Evolutionary conservation across 1,284 basidiomycete genomes (phyloP).

Genomic region (Ceratobasidium sp.): DNA sequence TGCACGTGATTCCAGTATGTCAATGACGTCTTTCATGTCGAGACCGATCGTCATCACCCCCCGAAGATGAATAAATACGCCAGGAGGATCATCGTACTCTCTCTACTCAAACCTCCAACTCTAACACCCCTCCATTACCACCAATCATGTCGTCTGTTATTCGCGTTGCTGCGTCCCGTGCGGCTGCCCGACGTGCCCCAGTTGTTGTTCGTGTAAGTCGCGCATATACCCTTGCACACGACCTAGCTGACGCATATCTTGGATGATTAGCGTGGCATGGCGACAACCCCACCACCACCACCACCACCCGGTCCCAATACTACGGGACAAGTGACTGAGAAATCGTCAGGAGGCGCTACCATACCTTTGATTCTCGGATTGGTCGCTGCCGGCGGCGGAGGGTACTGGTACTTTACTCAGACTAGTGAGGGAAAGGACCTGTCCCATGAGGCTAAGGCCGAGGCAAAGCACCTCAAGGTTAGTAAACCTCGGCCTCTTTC

Average conservation of each 20-base stretch:
- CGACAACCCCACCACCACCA: slow-evolving; percentile 22
- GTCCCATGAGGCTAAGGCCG: slow-evolving; percentile 40
- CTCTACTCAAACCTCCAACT: not conserved
- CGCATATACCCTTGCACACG: too few species aligned
- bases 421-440: slow-evolving; percentile 38
- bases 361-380: slow-evolving; percentile 38
- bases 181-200: slow-evolving; percentile 1
- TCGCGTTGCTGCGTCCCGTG: slow-evolving; percentile 28
- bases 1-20: slow-evolving; percentile 16
- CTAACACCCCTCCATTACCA: not conserved
- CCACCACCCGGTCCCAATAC: not conserved
- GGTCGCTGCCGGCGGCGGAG: slow-evolving; percentile 41
- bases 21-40: slow-evolving; percentile 12
- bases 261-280: slow-evolving; percentile 24
- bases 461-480: slow-evolving; percentile 34
- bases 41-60: slow-evolving; percentile 12
- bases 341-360: slow-evolving; percentile 35
- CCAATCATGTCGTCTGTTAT: slow-evolving; percentile 22
- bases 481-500: not conserved
- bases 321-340: not conserved
- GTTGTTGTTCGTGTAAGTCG: slow-evolving; percentile 20
- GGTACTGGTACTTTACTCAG: slow-evolving; percentile 38
- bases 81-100: not conserved
- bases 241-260: not conserved
- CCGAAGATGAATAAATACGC: slow-evolving; percentile 23